phyloP scores from a whole-genome alignment of 1,139 yeast species.

The Zygoascus meyerae region DNA sequence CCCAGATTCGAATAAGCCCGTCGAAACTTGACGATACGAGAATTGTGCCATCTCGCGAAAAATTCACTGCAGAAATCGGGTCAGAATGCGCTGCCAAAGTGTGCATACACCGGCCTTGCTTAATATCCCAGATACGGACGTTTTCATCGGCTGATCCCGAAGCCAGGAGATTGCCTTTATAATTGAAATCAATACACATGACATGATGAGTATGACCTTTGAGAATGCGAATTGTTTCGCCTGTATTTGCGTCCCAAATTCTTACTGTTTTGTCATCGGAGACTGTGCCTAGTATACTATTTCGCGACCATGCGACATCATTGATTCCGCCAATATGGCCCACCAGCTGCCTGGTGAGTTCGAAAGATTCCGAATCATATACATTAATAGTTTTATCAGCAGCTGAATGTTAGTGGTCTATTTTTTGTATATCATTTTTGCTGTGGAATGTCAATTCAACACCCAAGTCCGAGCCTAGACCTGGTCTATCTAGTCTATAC shows the following conservation, averaged over 20 bases:
- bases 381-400: conserved; percentile 42
- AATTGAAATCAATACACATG: conserved; percentile 62
- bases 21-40: conserved; percentile 86
- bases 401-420: no score
- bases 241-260: conserved; percentile 53
- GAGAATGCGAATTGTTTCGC: conserved; percentile 40
- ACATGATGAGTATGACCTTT: conserved; percentile 85
- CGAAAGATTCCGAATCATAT: conserved; percentile 36
- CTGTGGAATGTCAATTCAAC: background rate
- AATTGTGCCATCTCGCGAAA: conserved; percentile 75
- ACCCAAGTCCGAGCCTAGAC: background rate
- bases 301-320: conserved; percentile 68
- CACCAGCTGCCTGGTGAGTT: conserved; percentile 37
- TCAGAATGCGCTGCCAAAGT: conserved; percentile 92
- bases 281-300: conserved; percentile 70
- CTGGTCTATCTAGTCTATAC: conserved; percentile 12
- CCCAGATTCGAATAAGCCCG: conserved; percentile 83
- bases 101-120: conserved; percentile 62
- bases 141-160: conserved; percentile 91
- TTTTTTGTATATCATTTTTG: background rate
- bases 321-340: conserved; percentile 71
- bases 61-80: conserved; percentile 70
- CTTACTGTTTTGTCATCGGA: conserved; percentile 82
- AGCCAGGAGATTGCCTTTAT: conserved; percentile 70
- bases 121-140: conserved; percentile 82